These are phyloP conservation scores for Periconia sp. DNA, from an alignment of 2,329 filamentous ascomycete genomes.

Conservation along the genomic window DNA sequence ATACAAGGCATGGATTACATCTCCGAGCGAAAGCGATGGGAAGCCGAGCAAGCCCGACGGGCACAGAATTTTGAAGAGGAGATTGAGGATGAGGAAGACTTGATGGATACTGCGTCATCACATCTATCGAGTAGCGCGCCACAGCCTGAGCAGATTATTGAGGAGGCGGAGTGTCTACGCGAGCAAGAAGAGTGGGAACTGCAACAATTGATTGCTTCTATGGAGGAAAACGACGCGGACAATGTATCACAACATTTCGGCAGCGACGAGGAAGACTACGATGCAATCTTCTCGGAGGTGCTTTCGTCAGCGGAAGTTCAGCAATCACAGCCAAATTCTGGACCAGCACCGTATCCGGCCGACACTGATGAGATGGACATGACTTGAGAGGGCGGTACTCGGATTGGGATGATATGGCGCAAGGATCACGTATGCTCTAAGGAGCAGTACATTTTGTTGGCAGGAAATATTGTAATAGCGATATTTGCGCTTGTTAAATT, in stretches of 20 bases:
- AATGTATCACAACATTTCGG: slow-evolving; percentile 39
- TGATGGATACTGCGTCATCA: slow-evolving; percentile 7
- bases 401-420: slow-evolving; percentile 9
- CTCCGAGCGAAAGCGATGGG: slow-evolving; percentile 47
- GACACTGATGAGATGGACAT: slow-evolving; percentile 41
- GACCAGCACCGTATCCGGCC: slow-evolving; percentile 4
- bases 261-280: slow-evolving; percentile 64
- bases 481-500: slow-evolving; percentile 11
- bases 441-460: not conserved
- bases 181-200: slow-evolving; percentile 49
- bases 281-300: slow-evolving; percentile 64
- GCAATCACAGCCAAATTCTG: slow-evolving; percentile 17
- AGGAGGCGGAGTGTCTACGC: slow-evolving; percentile 43
- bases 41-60: slow-evolving; percentile 45
- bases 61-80: slow-evolving; percentile 38
- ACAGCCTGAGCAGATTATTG: slow-evolving; percentile 24
- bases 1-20: slow-evolving; percentile 53
- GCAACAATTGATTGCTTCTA: slow-evolving; percentile 47
- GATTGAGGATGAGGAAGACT: slow-evolving; percentile 23
- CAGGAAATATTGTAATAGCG: not conserved
- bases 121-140: slow-evolving; percentile 3
- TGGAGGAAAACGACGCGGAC: slow-evolving; percentile 37
- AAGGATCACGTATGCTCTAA: too few relatives aligned
- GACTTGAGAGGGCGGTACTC: slow-evolving; percentile 28
- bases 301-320: slow-evolving; percentile 53